These are phyloP conservation scores for Solanum chiquidenum DNA, from an alignment of 257 asterid species.

Conservation along the genomic window DNA sequence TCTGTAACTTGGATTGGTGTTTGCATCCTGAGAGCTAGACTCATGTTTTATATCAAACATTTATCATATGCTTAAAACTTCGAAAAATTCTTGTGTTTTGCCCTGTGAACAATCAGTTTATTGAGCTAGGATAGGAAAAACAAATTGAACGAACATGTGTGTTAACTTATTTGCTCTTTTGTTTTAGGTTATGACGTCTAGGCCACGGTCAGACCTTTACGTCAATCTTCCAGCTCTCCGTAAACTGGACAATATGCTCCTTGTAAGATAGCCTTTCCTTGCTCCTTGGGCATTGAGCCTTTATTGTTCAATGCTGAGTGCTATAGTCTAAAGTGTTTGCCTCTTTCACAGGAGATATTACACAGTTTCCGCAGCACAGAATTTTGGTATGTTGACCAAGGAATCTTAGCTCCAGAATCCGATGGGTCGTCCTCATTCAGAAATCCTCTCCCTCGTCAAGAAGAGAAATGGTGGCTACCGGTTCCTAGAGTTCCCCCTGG, in stretches of 20 bases:
- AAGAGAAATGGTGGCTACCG: constrained; percentile 91
- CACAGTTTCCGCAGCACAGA: constrained; percentile 47
- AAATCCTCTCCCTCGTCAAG: constrained; percentile 45
- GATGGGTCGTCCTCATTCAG: constrained; percentile 50
- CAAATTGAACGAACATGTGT: background rate
- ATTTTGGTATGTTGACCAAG: constrained; percentile 84
- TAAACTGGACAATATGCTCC: constrained; percentile 72
- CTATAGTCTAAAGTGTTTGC: background rate
- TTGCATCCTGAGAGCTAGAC: background rate
- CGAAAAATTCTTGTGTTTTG: background rate
- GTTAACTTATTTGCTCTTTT: background rate
- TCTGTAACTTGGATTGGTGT: background rate
- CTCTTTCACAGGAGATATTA: constrained; percentile 45
- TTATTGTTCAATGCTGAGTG: background rate
- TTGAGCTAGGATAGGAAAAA: background rate
- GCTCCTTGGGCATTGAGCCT: background rate
- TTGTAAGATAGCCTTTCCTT: constrained; percentile 32
- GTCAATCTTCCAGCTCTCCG: constrained; percentile 78
- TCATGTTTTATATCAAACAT: background rate
- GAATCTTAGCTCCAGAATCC: constrained; percentile 32
- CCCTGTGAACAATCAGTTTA: background rate
- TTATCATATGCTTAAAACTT: background rate
- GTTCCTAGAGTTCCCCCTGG: constrained; percentile 64
- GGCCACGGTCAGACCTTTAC: constrained; percentile 60
- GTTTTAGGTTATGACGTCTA: constrained; percentile 63